phyloP scores from a whole-genome alignment of 2,329 filamentous ascomycete species.

The Biscogniauxia marginata region DNA sequence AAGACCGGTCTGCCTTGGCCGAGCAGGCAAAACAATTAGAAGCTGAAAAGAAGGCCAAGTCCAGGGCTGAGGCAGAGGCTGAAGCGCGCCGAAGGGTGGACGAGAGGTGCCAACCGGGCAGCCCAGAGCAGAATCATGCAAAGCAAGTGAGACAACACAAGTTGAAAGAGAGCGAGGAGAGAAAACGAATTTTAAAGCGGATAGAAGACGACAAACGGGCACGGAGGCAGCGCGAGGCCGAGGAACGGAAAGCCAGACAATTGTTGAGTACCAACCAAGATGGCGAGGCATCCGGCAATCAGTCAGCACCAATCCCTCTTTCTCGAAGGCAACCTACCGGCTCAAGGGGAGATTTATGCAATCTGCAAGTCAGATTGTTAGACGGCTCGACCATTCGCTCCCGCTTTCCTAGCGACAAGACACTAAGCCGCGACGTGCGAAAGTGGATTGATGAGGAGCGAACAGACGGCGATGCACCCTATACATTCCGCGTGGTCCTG shows the following conservation, averaged over 20 bases:
- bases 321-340: conserved; percentile 13
- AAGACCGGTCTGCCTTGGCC: conserved; percentile 41
- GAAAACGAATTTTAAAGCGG: conserved; percentile 67
- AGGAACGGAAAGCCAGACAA: conserved; percentile 41
- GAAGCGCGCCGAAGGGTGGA: conserved; percentile 43
- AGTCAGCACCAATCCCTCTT: conserved; percentile 13
- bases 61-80: conserved; percentile 46
- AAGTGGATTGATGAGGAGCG: conserved; percentile 71
- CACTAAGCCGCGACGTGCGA: conserved; percentile 65
- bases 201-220: conserved; percentile 77
- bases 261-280: conserved; percentile 24
- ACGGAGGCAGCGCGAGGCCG: conserved; percentile 55
- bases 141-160: conserved; percentile 61
- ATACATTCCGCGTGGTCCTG: conserved; percentile 80
- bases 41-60: conserved; percentile 47
- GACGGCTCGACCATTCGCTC: conserved; percentile 78
- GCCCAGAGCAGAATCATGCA: conserved; percentile 43
- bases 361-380: conserved; percentile 77
- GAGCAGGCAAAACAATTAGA: conserved; percentile 51
- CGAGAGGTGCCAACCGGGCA: conserved; percentile 31
- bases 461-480: conserved; percentile 60
- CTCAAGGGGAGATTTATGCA: conserved; percentile 40
- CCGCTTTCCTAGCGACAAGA: conserved; percentile 64
- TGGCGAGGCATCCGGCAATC: conserved; percentile 9
- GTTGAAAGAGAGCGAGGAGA: conserved; percentile 65